Base-by-base conservation (phyloP, 176 grass and related monocot species). In the Phyllostachys edulis region DNA sequence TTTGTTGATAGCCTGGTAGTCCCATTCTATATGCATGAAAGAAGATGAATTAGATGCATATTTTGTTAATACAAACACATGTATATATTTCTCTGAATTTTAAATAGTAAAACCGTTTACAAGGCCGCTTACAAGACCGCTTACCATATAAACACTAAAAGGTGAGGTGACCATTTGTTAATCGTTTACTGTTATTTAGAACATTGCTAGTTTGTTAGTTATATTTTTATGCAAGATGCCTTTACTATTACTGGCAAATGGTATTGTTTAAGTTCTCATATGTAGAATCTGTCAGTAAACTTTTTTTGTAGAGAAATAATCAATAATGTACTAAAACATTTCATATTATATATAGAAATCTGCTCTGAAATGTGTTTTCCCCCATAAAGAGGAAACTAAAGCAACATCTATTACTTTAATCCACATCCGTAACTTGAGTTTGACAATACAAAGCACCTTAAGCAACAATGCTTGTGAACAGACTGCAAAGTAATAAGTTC, bases 161-260 rank as follows among this genome's bases (percentile, higher is more conserved):
- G 32, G 32, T 34, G 32, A 2, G 32, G 32, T 34, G 32, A 34
- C 32, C 32, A 2, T 34, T 34, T 2, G 32, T 34, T 34, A 34
- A 34, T 2, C 2, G 32, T 34, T 2, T 2, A 34, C 32, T 2
- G 32, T 34, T 34, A 34, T 34, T 34, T 34, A 34, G 32, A 34
- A 34, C 32, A 34, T 34, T 34, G 32, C 46, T 67, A 88, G 73
- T 88, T 78, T 59, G 6, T 29, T 63, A 49, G 49, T 59, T 80
- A 56, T 21, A 21, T 67, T 75, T 12, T 37, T 36, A n/a, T 69
- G 59, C 59, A 66, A 73, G 47, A 73, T 73, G 81, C 50, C 45
- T 85, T 79, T 37, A 49, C 20, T 80, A 13, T 17, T 80, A 45
- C 32, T 52, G 11, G 40, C 2, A 79, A 59, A n/a, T 44, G 14